Evolutionary conservation across 441 rosid species (phyloP), one percentile per base, ranked within the genome.

Genomic region (Gossypium lobatum): DNA sequence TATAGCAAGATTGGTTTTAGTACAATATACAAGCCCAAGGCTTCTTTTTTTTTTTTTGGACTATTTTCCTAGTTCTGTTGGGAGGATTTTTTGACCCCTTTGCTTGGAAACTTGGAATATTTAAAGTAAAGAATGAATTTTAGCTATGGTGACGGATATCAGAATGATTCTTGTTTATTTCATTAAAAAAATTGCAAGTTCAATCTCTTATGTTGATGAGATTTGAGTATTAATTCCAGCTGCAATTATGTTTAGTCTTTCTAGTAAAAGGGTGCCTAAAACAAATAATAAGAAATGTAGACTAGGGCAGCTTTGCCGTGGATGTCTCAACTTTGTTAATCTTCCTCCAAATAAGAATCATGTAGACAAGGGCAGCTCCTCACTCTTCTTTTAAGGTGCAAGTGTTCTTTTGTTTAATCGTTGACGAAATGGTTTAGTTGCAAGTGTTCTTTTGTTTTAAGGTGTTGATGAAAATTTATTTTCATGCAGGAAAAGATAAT

Each of bases 401-500:
- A 16, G 18, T 68, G 7, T 21, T 55, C 14, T 7, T 54, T 54
- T 54, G 59, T 54, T 2, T 25, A 2, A 16, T 16, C 1, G 3
- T 26, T 10, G 16, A 26, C 18, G 21, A 25, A 16, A 52, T 8
- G 60, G 42, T 26, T 14, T 50, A 4, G 25, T 67, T 25, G 63
- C 63, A 59, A 23, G 45, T 16, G 59, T 50, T 26, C 59, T 52
- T 69, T 21, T 73, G 48, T 72, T 20, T 70, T 6, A 46, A 34
- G 78, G 65, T 28, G 18, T 46, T 76, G 14, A 74, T 73, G 67
- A 58, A 68, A 67, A 65, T 60, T 64, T 45, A 46, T 64, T 50
- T 48, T 76, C 17, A 16, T 68, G 53, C 83, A 93, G 97, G 95
- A 93, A 76, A 93, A 93, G 85, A 83, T 93, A 42, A 93, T 93